phyloP scores from a whole-genome alignment of 805 yeast genomes.

The Limtongia smithiae region DNA sequence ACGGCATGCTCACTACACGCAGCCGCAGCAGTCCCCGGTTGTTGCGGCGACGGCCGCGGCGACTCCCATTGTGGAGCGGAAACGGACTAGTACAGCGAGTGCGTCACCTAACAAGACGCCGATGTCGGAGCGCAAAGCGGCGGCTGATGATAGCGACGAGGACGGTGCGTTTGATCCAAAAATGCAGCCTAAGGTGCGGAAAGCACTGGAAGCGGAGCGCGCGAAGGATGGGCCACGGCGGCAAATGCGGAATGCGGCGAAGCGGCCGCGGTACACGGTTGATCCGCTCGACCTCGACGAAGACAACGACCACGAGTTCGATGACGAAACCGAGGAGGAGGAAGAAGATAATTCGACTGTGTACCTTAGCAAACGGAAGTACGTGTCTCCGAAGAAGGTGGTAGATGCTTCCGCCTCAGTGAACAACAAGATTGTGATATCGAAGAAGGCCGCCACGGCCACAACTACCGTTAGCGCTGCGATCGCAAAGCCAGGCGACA shows the following conservation, averaged over 20 bases:
- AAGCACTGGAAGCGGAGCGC: background rate
- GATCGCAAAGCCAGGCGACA: background rate
- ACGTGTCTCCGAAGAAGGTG: no score
- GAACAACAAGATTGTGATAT: slow-evolving; percentile 4
- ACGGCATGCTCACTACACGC: no score
- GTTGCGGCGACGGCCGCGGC: background rate
- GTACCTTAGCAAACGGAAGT: no score
- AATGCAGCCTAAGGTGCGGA: background rate
- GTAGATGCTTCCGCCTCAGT: background rate
- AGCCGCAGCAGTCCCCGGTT: slow-evolving; percentile 22
- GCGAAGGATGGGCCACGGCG: background rate
- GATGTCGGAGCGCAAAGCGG: background rate
- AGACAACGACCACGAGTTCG: background rate
- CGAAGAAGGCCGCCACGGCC: background rate
- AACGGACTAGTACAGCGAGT: background rate
- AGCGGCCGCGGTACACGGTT: slow-evolving; percentile 1
- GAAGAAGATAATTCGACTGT: background rate
- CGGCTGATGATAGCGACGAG: background rate
- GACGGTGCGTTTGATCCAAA: background rate
- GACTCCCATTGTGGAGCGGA: background rate
- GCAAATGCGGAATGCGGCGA: background rate
- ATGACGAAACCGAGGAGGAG: background rate
- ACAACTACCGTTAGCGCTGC: background rate
- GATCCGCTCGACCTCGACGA: slow-evolving; percentile 1
- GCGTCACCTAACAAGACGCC: background rate